These are phyloP conservation scores for Pichia sporocuriosa DNA, from an alignment of 805 yeast species.

Conservation along the genomic window DNA sequence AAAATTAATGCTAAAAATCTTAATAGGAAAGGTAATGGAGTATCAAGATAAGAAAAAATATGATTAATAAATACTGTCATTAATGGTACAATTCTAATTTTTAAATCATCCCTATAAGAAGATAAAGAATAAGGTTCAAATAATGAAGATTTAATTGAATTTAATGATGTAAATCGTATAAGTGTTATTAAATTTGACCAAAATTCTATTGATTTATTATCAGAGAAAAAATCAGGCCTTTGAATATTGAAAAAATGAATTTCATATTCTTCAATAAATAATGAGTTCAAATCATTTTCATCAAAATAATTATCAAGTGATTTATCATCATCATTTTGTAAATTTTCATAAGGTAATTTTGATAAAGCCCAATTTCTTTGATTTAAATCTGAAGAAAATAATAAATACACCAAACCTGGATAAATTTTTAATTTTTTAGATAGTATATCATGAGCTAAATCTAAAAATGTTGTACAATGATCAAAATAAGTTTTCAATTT, in stretches of 20 bases:
- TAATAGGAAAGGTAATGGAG: constrained; percentile 50
- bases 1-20: constrained; percentile 43
- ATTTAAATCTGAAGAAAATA: constrained; percentile 45
- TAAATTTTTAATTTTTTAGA: constrained; percentile 21
- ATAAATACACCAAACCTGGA: constrained; percentile 49
- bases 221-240: constrained; percentile 42
- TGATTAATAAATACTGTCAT: constrained; percentile 42
- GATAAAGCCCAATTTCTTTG: constrained; percentile 45
- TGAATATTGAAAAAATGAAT: constrained; percentile 47
- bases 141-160: constrained; percentile 29
- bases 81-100: constrained; percentile 31
- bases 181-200: constrained; percentile 40
- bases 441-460: constrained; percentile 9
- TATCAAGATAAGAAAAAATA: constrained; percentile 41
- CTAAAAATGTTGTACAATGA: constrained; percentile 26
- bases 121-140: constrained; percentile 23
- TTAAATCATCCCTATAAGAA: constrained; percentile 17
- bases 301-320: constrained; percentile 2
- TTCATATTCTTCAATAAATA: constrained; percentile 50
- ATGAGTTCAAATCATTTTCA: constrained; percentile 25
- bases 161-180: constrained; percentile 30
- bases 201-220: constrained; percentile 35
- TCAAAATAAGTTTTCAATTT: constrained; percentile 34
- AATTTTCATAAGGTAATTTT: constrained; percentile 19
- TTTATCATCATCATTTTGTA: constrained; percentile 9